Base-by-base conservation (phyloP, 106 monocot genomes). In the Allium cepa region DNA sequence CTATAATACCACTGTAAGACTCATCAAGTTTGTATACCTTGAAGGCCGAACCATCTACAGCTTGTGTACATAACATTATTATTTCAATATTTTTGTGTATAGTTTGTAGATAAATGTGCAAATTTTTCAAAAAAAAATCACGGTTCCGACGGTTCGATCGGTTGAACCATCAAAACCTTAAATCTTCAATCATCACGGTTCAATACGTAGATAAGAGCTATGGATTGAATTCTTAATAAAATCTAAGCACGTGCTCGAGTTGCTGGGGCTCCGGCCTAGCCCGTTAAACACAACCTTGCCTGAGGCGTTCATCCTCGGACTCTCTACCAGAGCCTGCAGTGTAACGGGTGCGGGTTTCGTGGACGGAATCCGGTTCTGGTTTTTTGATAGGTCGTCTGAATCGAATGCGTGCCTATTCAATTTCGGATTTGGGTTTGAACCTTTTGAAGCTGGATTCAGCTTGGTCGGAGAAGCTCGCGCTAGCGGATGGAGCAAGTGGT, bases 401-500 rank as follows among this genome's bases (percentile, higher is more conserved):
- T 53, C 27, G 60, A 52, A 74, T 2, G 90, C 82, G 16, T 87
- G 75, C 71, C 73, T 87, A 8, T 72, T 50, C 59, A 71, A 49
- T 15, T 67, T 46, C 1, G 78, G 69, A 13, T 66, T 83, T 11
- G 73, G 67, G 72, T 72, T 70, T 6, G 49, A 49, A 56, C 60
- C 73, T 50, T 83, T 64, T 14, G 68, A 75, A 57, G 60, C 75
- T 15, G 79, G 9, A 26, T 59, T 71, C 45, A 72, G 57, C 56
- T 36, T 73, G 85, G 76, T 11, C 85, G 80, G 46, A 89, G 82
- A 7, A 89, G 63, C 74, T 90, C 94, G 61, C 78, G 71, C 94
- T 86, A 94, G 45, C 95, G 79, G 67, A 79, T 88, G 47, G 95
- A 79, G 73, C 95, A 96, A 48, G 81, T 66, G 67, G 97, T 88